Evolutionary conservation across 108 stramenopile species (phyloP).

Genomic region (Bacterosira constricta): DNA sequence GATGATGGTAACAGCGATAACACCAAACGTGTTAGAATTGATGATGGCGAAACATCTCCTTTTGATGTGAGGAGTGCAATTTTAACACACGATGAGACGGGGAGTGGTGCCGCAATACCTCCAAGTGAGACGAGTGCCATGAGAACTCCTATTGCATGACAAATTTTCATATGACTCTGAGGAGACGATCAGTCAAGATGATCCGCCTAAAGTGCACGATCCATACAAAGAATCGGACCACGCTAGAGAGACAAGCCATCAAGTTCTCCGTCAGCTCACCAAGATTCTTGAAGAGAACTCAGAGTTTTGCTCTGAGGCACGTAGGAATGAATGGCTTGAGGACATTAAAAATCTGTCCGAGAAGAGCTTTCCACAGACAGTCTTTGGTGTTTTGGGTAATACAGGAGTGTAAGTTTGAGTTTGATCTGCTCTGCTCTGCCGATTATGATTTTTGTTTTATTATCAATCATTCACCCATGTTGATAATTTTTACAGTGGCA

Average conservation of each 20-base stretch:
- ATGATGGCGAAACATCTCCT: too few relatives aligned
- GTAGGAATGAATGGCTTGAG: conserved; percentile 28
- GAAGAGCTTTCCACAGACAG: conserved; percentile 11
- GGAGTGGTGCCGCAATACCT: too few relatives aligned
- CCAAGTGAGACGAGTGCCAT: too few relatives aligned
- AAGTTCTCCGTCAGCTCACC: conserved; percentile 17
- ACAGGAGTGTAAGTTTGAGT: conserved; percentile 27
- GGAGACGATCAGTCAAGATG: too few relatives aligned
- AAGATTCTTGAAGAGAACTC: conserved; percentile 20
- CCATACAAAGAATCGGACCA: conserved; percentile 32
- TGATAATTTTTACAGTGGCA: conserved; percentile 4
- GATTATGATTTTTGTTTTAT: too few relatives aligned
- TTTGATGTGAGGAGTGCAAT: too few relatives aligned
- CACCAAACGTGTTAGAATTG: too few relatives aligned
- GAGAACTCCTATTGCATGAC: too few relatives aligned
- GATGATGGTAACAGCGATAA: too few relatives aligned
- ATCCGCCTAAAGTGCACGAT: too few relatives aligned
- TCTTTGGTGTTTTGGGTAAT: conserved; percentile 36
- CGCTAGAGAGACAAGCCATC: conserved; percentile 26
- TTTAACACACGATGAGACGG: too few relatives aligned
- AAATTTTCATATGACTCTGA: too few relatives aligned
- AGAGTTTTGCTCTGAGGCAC: conserved; percentile 18
- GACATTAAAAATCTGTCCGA: conserved; percentile 11
- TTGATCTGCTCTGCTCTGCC: background rate
- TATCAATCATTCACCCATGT: background rate